Evolutionary conservation across 139 green algal genomes (phyloP), one percentile per base, ranked within the genome.

Genomic region (Asterochloris erici): DNA sequence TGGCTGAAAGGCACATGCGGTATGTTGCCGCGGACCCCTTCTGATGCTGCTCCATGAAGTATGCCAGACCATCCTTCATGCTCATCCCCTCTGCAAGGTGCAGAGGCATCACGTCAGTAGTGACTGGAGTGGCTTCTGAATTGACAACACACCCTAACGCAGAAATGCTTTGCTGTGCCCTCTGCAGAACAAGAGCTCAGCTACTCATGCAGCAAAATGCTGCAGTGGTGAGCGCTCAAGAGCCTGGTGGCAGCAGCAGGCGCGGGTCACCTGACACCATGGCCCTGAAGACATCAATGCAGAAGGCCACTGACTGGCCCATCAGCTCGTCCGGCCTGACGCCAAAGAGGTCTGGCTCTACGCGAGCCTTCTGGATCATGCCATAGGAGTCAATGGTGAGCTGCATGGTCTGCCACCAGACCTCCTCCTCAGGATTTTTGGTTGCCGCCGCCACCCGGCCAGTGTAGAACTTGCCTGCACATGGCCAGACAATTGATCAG

Each of bases 371-470:
- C 60, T 13, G 68, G 12, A 80, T 80, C 60, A 80, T 80, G 60
- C 76, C 76, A 54, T 60, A 70, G 14, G 12, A 26, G n/a, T 80
- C 76, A 70, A 80, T 80, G 60, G 68, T 80, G 76, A 80, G 60
- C 19, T 80, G 76, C 76, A 80, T 80, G n/a, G 76, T 80, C 60
- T 80, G 76, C 76, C 76, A 80, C 14, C 60, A 61, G 29, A 80
- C 76, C 61, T 80, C 60, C 60, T 80, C 60, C 54, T 80, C 76
- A 16, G 76, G 76, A 6, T 54, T 54, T 6, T 54, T 54, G 21
- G 76, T 80, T 0, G 76, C 76, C 23, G 76, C 23, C 47, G 76
- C 76, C 29, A 80, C 68, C 11, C 76, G 76, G 60, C 60, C 60
- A 27, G 76, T 80, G n/a, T 62, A 80, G 11, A 80, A n/a, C 21